Conservation (phyloP, 176 grass and related monocot species). For the Echinochloa phyllopogon region DNA sequence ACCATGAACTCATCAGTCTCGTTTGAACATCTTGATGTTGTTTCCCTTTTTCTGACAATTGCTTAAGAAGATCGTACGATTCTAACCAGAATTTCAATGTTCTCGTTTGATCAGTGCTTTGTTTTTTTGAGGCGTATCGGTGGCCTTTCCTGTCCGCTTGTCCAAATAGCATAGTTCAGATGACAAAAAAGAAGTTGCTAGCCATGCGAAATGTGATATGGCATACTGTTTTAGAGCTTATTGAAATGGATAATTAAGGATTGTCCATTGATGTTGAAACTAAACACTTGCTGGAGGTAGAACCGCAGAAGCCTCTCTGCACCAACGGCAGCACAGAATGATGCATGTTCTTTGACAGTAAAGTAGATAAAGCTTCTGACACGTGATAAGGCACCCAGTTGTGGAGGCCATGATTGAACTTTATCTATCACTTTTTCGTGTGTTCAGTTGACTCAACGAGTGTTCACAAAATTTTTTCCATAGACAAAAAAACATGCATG, state of each 20-base stretch:
- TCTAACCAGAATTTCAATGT: not conserved
- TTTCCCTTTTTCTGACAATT: not conserved
- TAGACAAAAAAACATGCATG: not conserved
- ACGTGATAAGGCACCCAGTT: conserved; percentile 46
- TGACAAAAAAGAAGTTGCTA: not conserved
- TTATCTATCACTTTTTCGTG: conserved; percentile 31
- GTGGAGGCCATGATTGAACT: conserved; percentile 49
- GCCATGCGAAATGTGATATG: not conserved
- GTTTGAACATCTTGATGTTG: not conserved
- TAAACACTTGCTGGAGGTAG: not conserved
- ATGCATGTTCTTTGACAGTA: conserved; percentile 33
- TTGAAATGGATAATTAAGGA: not conserved
- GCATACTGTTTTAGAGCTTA: conserved; percentile 1
- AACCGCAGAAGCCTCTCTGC: not conserved
- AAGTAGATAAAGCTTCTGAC: conserved; percentile 47
- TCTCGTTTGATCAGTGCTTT: not conserved
- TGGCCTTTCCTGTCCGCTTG: not conserved
- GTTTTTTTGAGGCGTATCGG: not conserved
- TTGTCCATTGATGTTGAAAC: not conserved
- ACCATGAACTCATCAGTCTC: not conserved
- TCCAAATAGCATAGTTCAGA: not conserved
- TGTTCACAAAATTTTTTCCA: not conserved
- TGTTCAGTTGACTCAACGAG: conserved; percentile 42
- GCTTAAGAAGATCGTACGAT: not conserved
- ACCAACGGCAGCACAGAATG: conserved; percentile 28